A percentile compares a stretch with the other conserved stretches of the same genome.
These are phyloP conservation scores for Penicillium digitatum DNA, from an alignment of 2,329 filamentous ascomycete genomes.

Conservation along the genomic window DNA sequence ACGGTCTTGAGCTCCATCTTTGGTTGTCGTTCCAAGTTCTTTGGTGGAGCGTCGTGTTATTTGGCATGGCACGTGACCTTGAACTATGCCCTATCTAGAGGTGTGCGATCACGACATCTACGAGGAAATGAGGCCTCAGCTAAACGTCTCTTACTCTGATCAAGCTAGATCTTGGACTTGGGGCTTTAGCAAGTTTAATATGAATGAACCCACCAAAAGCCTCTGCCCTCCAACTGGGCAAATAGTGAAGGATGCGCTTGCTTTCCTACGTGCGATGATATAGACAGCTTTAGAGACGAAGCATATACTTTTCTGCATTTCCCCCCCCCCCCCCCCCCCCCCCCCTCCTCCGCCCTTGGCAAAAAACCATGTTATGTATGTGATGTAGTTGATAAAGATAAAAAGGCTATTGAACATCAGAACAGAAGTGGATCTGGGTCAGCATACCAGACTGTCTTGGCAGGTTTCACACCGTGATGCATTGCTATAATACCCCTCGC, in stretches of 20 bases:
- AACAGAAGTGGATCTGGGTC: background rate
- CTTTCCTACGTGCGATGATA: background rate
- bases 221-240: background rate
- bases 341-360: no score
- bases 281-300: background rate
- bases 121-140: background rate
- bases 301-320: background rate
- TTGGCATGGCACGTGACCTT: slow-evolving; percentile 4
- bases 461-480: slow-evolving; percentile 3
- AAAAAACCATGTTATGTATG: background rate
- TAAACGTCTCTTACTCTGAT: background rate
- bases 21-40: slow-evolving; percentile 5
- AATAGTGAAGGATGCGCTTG: background rate
- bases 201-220: background rate
- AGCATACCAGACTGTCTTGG: slow-evolving; percentile 14
- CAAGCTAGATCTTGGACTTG: background rate
- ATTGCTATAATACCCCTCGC: background rate
- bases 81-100: slow-evolving; percentile 6
- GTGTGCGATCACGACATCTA: background rate
- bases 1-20: slow-evolving; percentile 23
- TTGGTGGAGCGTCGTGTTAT: slow-evolving; percentile 9
- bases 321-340: no score
- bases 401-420: background rate
- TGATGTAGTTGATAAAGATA: background rate
- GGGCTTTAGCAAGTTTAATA: background rate